Conservation (phyloP, 345 rosid species). For the Cardamine occulta region DNA sequence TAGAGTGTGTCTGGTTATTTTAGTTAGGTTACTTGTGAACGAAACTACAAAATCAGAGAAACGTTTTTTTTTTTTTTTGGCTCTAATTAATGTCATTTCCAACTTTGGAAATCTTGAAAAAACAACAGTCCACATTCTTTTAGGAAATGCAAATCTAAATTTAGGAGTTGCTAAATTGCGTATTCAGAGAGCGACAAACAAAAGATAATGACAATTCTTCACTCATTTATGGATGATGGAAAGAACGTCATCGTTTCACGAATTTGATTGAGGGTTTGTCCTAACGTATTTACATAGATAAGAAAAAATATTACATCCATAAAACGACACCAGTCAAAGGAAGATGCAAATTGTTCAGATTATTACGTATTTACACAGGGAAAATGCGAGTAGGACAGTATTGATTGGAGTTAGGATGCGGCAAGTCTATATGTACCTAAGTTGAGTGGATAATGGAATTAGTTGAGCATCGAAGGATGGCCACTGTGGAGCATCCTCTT, state of each 20-base stretch:
- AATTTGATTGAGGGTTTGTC: neutral
- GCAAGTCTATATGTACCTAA: constrained; percentile 19
- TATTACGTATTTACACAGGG: constrained; percentile 21
- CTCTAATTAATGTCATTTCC: constrained; percentile 11
- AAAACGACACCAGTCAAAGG: neutral
- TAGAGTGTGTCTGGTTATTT: constrained; percentile 14
- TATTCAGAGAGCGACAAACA: neutral
- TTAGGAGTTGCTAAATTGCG: neutral
- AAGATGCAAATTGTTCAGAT: neutral
- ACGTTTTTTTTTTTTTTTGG: constrained; percentile 1
- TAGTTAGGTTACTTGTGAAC: constrained; percentile 23
- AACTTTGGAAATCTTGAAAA: neutral
- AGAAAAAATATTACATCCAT: neutral
- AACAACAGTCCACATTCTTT: neutral
- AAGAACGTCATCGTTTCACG: neutral
- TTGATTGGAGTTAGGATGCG: constrained; percentile 11
- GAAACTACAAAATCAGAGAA: constrained; percentile 25
- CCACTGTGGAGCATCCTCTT: constrained; percentile 96
- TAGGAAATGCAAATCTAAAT: constrained; percentile 14
- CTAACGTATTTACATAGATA: neutral
- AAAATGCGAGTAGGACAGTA: neutral
- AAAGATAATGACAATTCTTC: neutral
- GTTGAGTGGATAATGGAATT: constrained; percentile 35
- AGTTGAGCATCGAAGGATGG: constrained; percentile 93
- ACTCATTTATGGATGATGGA: neutral